Evolutionary conservation across 2,329 filamentous ascomycete species (phyloP).

Genomic region (Tolypocladium ophioglossoides): DNA sequence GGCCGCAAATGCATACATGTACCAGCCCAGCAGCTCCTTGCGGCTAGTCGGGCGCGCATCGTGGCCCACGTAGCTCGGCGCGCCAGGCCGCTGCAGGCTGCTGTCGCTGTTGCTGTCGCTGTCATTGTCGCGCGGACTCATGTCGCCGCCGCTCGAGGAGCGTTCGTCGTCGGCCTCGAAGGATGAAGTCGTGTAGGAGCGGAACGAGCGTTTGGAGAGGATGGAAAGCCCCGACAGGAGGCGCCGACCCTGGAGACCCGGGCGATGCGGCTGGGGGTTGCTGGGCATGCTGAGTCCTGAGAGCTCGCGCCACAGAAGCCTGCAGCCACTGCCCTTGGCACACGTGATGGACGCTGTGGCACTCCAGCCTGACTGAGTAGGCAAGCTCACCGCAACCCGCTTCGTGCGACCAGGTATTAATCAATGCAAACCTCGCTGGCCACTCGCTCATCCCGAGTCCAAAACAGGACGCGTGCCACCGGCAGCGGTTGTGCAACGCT

Average conservation of each 20-base stretch:
- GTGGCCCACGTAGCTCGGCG: conserved; percentile 62
- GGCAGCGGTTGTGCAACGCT: not conserved
- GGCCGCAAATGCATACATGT: conserved; percentile 90
- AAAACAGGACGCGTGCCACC: not conserved
- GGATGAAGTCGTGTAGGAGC: conserved; percentile 46
- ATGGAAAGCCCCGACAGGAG: conserved; percentile 39
- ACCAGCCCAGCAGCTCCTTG: conserved; percentile 89
- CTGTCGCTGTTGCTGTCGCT: conserved; percentile 11
- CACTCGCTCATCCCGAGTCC: not conserved
- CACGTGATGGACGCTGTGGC: not conserved
- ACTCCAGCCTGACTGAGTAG: not conserved
- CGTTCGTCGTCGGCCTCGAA: conserved; percentile 63
- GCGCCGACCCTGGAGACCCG: conserved; percentile 27
- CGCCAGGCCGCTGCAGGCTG: conserved; percentile 17
- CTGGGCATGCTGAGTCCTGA: conserved; percentile 3
- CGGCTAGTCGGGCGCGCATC: conserved; percentile 79
- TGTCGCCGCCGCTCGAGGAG: conserved; percentile 28
- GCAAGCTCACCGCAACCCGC: not conserved
- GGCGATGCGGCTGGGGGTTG: conserved; percentile 21
- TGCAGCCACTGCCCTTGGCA: not conserved
- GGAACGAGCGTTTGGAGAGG: conserved; percentile 44
- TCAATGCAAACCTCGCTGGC: not conserved
- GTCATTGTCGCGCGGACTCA: conserved; percentile 26
- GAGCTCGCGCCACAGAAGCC: not conserved
- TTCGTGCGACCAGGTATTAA: not conserved